Evolutionary conservation across 352 stramenopile genomes (phyloP).

Genomic region (Phytopythium cucurbitacearum): DNA sequence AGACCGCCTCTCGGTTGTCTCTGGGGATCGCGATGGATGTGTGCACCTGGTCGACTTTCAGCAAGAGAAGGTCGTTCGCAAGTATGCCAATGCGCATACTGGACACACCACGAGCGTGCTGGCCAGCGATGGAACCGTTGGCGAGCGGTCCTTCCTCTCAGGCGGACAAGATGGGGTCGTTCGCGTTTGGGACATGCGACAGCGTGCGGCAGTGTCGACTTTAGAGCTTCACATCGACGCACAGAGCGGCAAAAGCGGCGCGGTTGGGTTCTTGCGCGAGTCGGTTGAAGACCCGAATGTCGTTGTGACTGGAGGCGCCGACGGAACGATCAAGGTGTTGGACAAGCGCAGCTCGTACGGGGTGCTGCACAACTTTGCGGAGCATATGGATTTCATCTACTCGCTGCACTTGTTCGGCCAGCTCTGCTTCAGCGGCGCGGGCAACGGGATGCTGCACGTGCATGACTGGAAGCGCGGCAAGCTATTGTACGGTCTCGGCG

Average conservation of each 20-base stretch:
- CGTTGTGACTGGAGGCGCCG: conserved; percentile 65
- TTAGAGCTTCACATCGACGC: conserved; percentile 57
- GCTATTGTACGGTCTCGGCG: conserved; percentile 78
- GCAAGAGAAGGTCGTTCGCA: conserved; percentile 33
- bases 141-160: conserved; percentile 35
- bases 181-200: conserved; percentile 66
- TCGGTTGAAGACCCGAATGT: conserved; percentile 37
- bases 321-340: conserved; percentile 74
- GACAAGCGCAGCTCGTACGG: conserved; percentile 56
- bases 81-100: conserved; percentile 37
- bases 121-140: conserved; percentile 16
- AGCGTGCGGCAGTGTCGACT: conserved; percentile 22
- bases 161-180: conserved; percentile 78
- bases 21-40: conserved; percentile 61
- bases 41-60: conserved; percentile 63
- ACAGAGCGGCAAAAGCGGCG: conserved; percentile 54
- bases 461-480: conserved; percentile 70
- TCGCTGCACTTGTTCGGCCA: conserved; percentile 56
- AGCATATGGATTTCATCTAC: conserved; percentile 90
- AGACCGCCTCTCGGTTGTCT: conserved; percentile 21
- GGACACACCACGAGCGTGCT: conserved; percentile 68
- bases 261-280: conserved; percentile 62
- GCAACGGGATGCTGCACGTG: conserved; percentile 83
- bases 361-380: conserved; percentile 46
- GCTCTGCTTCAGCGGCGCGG: conserved; percentile 77